Evolutionary conservation across 805 yeast genomes (phyloP), one percentile per base, ranked within the genome.

Genomic region (Schwanniomyces yamadae): DNA sequence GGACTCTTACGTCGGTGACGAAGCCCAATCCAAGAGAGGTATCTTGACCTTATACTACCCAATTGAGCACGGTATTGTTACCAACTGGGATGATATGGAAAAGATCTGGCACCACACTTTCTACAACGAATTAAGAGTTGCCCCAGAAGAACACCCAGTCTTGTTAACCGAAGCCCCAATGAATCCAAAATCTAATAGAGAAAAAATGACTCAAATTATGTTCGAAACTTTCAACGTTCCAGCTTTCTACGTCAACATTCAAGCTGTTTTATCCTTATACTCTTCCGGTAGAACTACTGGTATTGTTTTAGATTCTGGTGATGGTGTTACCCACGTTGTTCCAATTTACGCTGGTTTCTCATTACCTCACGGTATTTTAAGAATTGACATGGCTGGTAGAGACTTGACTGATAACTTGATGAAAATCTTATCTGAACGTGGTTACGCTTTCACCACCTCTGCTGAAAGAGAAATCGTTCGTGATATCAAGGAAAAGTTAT

Each of bases 1-100:
- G 79, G 99, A 93, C 77, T 91, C 97, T 41, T 93, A 93, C 64
- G 98, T 93, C 65, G 99, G 99, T 67, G 98, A 93, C 69, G 98
- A 93, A 78, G 99, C 98, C 49, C 99, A 93, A 78, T 89, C 97
- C 60, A 93, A 93, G 85, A 89, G 99, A 86, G 99, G 99, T 90
- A 90, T 93, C 69, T 84, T 93, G 67, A 88, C 96, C 62, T 78
- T 93, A 69, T 86, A 95, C 76, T 93, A 93, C 80, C 99, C 99
- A 67, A 93, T 91, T 68, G 98, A 93, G 80, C 99, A 85, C 53
- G 98, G 97, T 4, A 65, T 80, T 1, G 84, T 90, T 10, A 66
- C 66, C 23, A 74, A 89, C 57, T 90, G 98, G 98, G 77, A 74
- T 42, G 90, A 85, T 44, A 81, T 93, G 99, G 99, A 93, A 79